Conservation (phyloP, 2,329 filamentous ascomycete genomes). For the Cytospora paraplurivora region DNA sequence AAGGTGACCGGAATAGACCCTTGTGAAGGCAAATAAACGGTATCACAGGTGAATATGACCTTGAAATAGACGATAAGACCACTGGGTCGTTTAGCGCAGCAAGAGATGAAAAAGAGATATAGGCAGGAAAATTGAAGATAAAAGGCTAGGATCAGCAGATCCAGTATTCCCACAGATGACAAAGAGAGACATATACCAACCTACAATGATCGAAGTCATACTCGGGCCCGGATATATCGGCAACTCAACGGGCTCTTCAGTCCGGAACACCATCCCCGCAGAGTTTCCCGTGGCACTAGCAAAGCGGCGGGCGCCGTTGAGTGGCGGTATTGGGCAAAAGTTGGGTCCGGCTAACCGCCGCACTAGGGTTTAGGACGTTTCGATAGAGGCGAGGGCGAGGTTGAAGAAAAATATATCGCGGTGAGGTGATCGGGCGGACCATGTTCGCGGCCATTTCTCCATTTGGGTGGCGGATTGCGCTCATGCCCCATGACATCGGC, state of each 20-base stretch:
- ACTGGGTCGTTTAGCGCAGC: background rate
- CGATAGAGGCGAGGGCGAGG: no score
- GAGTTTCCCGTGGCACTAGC: background rate
- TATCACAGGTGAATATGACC: background rate
- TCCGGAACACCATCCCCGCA: background rate
- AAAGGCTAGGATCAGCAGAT: background rate
- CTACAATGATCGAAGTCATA: background rate
- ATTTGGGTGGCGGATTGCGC: no score
- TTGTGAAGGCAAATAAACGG: background rate
- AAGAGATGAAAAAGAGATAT: background rate
- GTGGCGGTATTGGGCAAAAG: no score
- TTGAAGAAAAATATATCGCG: no score
- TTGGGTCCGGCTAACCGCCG: no score
- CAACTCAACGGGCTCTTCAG: background rate
- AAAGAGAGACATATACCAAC: background rate
- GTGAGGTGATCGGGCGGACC: no score
- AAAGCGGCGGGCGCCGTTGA: no score
- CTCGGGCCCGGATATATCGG: background rate
- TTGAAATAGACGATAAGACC: background rate
- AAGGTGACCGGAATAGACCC: background rate
- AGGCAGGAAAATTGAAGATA: background rate
- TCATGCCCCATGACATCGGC: no score
- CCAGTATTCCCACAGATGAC: background rate
- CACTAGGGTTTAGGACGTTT: no score
- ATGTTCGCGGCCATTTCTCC: no score